Evolutionary conservation across 169 alveolate genomes (phyloP).

Genomic region (Eimeria necatrix): DNA sequence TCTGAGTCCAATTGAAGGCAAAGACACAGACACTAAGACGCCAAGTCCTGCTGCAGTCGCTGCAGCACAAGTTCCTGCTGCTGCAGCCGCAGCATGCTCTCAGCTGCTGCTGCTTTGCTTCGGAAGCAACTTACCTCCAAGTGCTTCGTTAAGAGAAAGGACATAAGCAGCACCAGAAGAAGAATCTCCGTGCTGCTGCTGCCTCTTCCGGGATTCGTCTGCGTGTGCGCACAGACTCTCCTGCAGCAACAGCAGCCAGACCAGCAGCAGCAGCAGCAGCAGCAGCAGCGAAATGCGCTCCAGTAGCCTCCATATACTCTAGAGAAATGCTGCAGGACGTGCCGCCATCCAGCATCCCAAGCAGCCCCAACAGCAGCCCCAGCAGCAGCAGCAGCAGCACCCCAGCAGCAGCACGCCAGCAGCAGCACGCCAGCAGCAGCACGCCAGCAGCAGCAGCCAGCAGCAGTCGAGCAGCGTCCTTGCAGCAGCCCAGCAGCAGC

Average conservation of each 20-base stretch:
- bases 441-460: constrained; percentile 8
- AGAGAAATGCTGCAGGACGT: neutral
- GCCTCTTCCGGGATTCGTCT: neutral
- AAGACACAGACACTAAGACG: neutral
- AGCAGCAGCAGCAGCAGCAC: constrained; percentile 14
- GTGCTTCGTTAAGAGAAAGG: neutral
- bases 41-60: neutral
- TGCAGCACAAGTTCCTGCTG: neutral
- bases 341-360: neutral
- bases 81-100: neutral
- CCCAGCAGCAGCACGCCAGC: neutral
- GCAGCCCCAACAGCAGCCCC: constrained; percentile 21
- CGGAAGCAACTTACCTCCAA: neutral
- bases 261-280: constrained; percentile 39
- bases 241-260: constrained; percentile 41
- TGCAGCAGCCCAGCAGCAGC: neutral
- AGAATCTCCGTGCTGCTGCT: neutral
- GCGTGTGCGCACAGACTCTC: constrained; percentile 26
- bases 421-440: neutral
- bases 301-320: neutral
- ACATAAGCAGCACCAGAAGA: constrained; percentile 23
- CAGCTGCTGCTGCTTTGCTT: too few species aligned
- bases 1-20: neutral
- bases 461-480: neutral
- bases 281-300: neutral